phyloP scores from a whole-genome alignment of 2,329 filamentous ascomycete genomes.

The Ploettnerulaceae sp. region DNA sequence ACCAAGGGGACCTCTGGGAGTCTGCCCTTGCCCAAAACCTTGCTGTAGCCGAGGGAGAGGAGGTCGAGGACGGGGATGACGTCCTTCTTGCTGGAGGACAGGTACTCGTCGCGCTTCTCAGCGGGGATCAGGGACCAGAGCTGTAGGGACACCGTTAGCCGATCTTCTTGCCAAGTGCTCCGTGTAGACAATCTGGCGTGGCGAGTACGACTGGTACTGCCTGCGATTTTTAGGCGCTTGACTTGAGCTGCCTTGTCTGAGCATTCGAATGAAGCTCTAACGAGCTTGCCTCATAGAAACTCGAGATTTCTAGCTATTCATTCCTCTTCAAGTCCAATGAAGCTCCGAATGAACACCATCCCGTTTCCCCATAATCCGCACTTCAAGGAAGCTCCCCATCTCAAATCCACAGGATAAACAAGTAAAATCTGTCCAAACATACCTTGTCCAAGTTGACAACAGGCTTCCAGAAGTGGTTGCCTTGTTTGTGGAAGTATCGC shows the following conservation, averaged over 20 bases:
- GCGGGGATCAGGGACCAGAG: constrained; percentile 92
- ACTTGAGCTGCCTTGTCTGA: neutral
- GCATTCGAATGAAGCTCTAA: neutral
- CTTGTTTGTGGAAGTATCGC: constrained; percentile 94
- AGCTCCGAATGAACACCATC: too few relatives aligned
- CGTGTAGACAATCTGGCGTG: constrained; percentile 12
- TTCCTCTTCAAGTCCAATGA: too few relatives aligned
- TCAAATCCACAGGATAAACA: neutral
- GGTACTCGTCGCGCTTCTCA: constrained; percentile 91
- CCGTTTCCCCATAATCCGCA: too few relatives aligned
- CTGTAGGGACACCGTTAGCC: constrained; percentile 43
- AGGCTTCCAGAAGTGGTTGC: constrained; percentile 97
- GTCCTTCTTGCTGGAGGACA: constrained; percentile 73
- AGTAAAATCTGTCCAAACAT: constrained; percentile 34
- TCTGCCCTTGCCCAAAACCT: constrained; percentile 97
- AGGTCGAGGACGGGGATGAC: constrained; percentile 98
- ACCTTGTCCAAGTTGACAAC: constrained; percentile 99
- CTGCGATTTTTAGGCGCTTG: neutral
- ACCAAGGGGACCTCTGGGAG: constrained; percentile 90
- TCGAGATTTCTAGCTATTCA: too few relatives aligned
- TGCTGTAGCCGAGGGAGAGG: constrained; percentile 94
- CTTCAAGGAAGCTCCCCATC: too few relatives aligned
- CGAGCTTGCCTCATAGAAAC: too few relatives aligned
- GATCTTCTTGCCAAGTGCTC: constrained; percentile 7
- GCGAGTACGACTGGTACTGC: constrained; percentile 6